Conservation (phyloP, 371 early-diverging fungal genomes). For the Lichtheimia ramosa region DNA sequence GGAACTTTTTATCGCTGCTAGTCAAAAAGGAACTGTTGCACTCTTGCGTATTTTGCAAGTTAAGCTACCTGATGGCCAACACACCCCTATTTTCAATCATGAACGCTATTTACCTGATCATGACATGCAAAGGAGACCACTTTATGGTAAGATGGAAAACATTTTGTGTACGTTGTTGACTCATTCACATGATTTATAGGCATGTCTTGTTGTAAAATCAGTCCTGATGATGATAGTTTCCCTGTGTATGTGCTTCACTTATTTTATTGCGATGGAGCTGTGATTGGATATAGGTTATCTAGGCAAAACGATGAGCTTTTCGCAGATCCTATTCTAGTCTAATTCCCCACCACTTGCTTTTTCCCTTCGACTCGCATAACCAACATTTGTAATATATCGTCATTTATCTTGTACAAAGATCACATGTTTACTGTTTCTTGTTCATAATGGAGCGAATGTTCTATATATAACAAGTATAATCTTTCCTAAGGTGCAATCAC, state of each 20-base stretch:
- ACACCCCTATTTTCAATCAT: slow-evolving; percentile 37
- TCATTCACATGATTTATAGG: neutral
- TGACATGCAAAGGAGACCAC: slow-evolving; percentile 29
- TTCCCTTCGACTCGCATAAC: no score
- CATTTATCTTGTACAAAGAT: no score
- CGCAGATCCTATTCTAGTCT: neutral
- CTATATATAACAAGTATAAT: no score
- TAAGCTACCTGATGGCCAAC: slow-evolving; percentile 27
- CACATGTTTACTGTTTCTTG: no score
- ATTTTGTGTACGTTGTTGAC: neutral
- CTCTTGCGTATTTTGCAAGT: slow-evolving; percentile 37
- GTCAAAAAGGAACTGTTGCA: slow-evolving; percentile 49
- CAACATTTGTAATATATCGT: no score
- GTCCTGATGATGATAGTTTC: neutral
- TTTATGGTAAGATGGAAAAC: slow-evolving; percentile 33
- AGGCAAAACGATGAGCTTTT: neutral
- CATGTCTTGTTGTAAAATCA: neutral
- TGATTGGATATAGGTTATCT: neutral
- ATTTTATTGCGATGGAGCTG: neutral
- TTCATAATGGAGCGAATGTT: no score
- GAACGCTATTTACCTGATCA: slow-evolving; percentile 36
- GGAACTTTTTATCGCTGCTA: slow-evolving; percentile 36
- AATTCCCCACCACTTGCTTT: no score
- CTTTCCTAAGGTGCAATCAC: no score
- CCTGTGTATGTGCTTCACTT: neutral